A percentile compares a stretch with the other conserved stretches of the same genome.
Conservation (phyloP, 345 rosid species). For the Pistacia atlantica region DNA sequence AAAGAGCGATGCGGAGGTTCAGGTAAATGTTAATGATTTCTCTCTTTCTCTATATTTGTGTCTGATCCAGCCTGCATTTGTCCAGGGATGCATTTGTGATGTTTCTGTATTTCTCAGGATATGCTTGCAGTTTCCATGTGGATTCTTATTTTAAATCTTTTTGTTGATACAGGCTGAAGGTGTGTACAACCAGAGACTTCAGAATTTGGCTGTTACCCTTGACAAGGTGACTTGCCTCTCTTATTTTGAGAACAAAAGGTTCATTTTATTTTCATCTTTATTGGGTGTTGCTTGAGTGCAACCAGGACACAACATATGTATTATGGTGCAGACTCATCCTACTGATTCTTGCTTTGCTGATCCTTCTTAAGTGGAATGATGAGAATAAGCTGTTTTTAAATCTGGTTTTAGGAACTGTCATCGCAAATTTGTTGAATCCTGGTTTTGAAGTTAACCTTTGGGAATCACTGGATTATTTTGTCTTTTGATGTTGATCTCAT, state of each 20-base stretch:
- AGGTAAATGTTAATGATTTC: constrained; percentile 50
- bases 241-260: not conserved
- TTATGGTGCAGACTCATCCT: not conserved
- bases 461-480: not conserved
- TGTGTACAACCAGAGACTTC: constrained; percentile 99
- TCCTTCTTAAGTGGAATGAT: not conserved
- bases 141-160: constrained; percentile 25
- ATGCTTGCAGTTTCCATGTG: constrained; percentile 18
- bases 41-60: constrained; percentile 15
- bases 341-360: not conserved
- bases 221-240: constrained; percentile 73
- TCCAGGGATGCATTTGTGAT: not conserved
- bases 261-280: not conserved
- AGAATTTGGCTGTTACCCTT: constrained; percentile 95
- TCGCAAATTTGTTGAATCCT: constrained; percentile 6
- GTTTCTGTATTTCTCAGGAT: not conserved
- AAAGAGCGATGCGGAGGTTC: constrained; percentile 99
- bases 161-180: constrained; percentile 86
- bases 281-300: not conserved
- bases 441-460: not conserved
- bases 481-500: not conserved
- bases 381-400: not conserved
- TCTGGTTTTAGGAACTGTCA: not conserved
- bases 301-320: constrained; percentile 4
- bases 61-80: not conserved